Evolutionary conservation across 2,329 filamentous ascomycete species (phyloP).

Genomic region (Rhytidhysteron rufulum): DNA sequence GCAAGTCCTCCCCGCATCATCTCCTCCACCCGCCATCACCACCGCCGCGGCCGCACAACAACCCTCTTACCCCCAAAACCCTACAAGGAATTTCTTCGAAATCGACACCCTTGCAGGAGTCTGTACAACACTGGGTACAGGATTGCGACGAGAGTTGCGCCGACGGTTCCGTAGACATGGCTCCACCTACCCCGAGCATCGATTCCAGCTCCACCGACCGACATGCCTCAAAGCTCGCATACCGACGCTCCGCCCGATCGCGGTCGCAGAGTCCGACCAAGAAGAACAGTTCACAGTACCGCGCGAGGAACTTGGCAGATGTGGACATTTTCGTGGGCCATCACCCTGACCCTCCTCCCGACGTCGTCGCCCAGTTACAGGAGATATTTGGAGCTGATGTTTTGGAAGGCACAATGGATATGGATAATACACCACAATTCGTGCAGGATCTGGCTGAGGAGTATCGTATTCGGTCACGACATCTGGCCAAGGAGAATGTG

Average conservation of each 20-base stretch:
- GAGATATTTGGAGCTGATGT: slow-evolving; percentile 6
- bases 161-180: slow-evolving; percentile 6
- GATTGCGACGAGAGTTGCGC: slow-evolving; percentile 6
- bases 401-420: slow-evolving; percentile 7
- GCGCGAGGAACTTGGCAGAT: slow-evolving; percentile 9
- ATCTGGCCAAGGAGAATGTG: slow-evolving; percentile 9
- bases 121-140: slow-evolving; percentile 4
- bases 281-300: slow-evolving; percentile 9
- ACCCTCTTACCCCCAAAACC: slow-evolving; percentile 6
- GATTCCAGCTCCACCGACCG: slow-evolving; percentile 8
- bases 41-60: background rate
- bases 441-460: slow-evolving; percentile 4
- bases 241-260: slow-evolving; percentile 8
- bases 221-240: slow-evolving; percentile 8
- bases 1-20: slow-evolving; percentile 3
- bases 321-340: slow-evolving; percentile 8
- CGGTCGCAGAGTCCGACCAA: slow-evolving; percentile 10
- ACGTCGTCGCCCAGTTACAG: slow-evolving; percentile 6
- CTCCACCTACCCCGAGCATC: slow-evolving; percentile 5
- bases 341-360: slow-evolving; percentile 3
- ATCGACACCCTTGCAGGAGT: slow-evolving; percentile 3
- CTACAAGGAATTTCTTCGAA: slow-evolving; percentile 8
- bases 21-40: background rate
- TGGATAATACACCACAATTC: slow-evolving; percentile 1
- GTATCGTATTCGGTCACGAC: slow-evolving; percentile 7